Conservation (phyloP, 2,329 filamentous ascomycete species). For the Zymoseptoria pseudotritici region DNA sequence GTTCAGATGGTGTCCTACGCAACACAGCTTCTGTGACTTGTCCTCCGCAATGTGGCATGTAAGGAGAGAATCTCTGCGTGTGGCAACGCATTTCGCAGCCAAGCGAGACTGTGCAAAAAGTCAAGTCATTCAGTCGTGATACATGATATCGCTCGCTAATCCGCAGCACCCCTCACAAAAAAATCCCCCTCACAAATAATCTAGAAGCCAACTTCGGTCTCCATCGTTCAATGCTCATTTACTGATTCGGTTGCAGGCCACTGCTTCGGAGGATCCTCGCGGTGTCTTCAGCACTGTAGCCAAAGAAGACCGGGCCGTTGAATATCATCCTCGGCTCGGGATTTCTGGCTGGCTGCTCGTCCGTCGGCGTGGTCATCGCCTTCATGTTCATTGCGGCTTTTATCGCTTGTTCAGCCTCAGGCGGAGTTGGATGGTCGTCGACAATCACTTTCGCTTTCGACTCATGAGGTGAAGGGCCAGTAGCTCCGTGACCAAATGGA, state of each 20-base stretch:
- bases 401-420: neutral
- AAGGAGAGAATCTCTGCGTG: neutral
- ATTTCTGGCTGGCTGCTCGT: neutral
- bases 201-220: neutral
- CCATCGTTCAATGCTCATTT: neutral
- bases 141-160: neutral
- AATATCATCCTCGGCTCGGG: constrained; percentile 67
- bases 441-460: neutral
- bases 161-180: neutral
- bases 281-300: constrained; percentile 79
- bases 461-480: constrained; percentile 2
- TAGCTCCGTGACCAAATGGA: constrained; percentile 15
- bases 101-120: neutral
- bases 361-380: neutral
- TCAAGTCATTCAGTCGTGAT: neutral
- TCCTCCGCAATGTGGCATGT: neutral
- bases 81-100: neutral
- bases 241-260: constrained; percentile 11
- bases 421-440: neutral
- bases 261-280: constrained; percentile 58
- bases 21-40: neutral
- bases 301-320: constrained; percentile 89
- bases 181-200: neutral
- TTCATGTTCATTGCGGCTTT: neutral
- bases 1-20: neutral